Evolutionary conservation across 148 eudicot species (phyloP), one percentile per base, ranked within the genome.

Genomic region (Rhododendron mucronatum): DNA sequence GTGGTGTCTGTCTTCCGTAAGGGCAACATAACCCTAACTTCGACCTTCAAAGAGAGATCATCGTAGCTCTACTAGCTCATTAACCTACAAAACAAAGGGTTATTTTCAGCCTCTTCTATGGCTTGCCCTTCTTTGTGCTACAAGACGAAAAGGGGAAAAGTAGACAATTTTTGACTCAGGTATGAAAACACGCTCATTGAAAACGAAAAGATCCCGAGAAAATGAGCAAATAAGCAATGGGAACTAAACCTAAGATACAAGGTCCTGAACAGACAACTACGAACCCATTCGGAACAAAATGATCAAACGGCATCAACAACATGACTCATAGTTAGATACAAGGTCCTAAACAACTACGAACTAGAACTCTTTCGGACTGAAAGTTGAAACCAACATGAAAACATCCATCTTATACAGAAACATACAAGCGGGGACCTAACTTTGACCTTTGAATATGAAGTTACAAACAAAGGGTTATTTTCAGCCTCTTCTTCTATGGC

Each of bases 91-190:
- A 35, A 45, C 53, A 23, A 45, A 39, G 35, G 37, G 5, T 67
- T 67, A 28, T 26, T 67, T 67, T 67, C 74, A 26, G 15, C 74
- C 16, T 80, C 85, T 76, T 81, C 86, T 51, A 33, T 69, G 78
- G 89, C 81, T 85, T 86, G 84, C 79, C 84, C 88, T 65, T 85
- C 89, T 59, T 84, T 59, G 83, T 78, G 88, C 83, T 87, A 77
- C 92, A 90, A 37, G 87, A 83, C 35, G 92, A 90, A 7, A 63
- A 63, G 2, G 5, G 11, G 4, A n/a, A 23, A 23, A 23, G 69
- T 7, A 7, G 30, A 23, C 10, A 63, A 23, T 63, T 23, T 63
- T 23, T 63, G 2, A 21, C 28, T 55, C 28, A 63, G 9, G 28
- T 63, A 23, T 7, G 69, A 8, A 28, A 26, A 67, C 26, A 9